A percentile compares a stretch with the other conserved stretches of the same genome.
phyloP scores from a whole-genome alignment of 2,329 filamentous ascomycete species.

The Pestalotiopsis sp. region DNA sequence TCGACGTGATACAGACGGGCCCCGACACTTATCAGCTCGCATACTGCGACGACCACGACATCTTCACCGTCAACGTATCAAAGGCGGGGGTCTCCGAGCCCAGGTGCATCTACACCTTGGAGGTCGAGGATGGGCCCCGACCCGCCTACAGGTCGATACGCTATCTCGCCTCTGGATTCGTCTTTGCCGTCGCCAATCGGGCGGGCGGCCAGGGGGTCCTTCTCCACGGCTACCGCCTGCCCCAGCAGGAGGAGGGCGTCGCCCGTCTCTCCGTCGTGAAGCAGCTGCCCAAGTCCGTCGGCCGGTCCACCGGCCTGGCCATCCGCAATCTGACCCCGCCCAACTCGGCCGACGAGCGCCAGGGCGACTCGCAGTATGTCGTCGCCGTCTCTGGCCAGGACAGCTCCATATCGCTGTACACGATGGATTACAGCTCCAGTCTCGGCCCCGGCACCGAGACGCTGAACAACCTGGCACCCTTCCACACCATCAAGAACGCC shows the following conservation, averaged over 20 bases:
- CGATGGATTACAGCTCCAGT: conserved; percentile 66
- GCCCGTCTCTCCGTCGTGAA: conserved; percentile 54
- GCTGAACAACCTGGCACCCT: conserved; percentile 52
- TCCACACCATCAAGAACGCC: conserved; percentile 54
- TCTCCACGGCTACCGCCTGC: conserved; percentile 58
- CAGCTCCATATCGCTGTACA: conserved; percentile 76
- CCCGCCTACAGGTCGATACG: conserved; percentile 60
- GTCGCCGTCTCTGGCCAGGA: conserved; percentile 82
- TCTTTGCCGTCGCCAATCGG: conserved; percentile 60
- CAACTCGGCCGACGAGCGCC: conserved; percentile 46
- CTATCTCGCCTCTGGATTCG: conserved; percentile 58
- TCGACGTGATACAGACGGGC: conserved; percentile 68
- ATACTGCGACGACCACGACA: conserved; percentile 76
- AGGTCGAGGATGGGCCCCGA: conserved; percentile 45
- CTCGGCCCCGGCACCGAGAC: conserved; percentile 43
- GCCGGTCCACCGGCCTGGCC: conserved; percentile 77
- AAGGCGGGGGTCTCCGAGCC: conserved; percentile 48
- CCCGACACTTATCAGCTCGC: conserved; percentile 69
- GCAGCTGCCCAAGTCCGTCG: conserved; percentile 67
- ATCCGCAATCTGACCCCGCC: conserved; percentile 68
- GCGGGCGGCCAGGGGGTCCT: conserved; percentile 60
- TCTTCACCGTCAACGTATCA: conserved; percentile 63
- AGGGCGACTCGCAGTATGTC: conserved; percentile 73
- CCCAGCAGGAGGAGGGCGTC: conserved; percentile 37
- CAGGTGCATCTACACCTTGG: conserved; percentile 57